These are phyloP conservation scores for Cephalotrichum gorgonifer DNA, from an alignment of 2,329 filamentous ascomycete genomes.

Conservation along the genomic window DNA sequence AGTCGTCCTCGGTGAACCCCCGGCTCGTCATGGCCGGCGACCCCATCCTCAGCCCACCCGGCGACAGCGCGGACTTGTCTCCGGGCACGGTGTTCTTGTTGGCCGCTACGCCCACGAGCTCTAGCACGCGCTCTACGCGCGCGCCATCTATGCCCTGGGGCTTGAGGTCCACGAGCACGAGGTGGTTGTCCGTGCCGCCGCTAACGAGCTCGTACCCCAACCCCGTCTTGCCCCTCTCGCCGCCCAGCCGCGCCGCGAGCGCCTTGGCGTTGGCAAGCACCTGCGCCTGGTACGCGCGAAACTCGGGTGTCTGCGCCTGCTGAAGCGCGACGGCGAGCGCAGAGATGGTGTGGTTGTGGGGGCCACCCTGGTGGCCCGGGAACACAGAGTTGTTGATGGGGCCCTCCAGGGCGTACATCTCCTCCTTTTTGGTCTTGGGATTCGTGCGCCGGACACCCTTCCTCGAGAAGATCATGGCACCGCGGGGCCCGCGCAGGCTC, in stretches of 20 bases:
- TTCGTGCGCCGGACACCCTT: constrained; percentile 79
- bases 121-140: constrained; percentile 79
- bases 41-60: constrained; percentile 86
- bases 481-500: constrained; percentile 85
- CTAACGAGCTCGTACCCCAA: constrained; percentile 84
- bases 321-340: constrained; percentile 89
- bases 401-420: constrained; percentile 79
- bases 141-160: constrained; percentile 79
- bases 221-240: constrained; percentile 61
- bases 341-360: constrained; percentile 98
- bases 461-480: constrained; percentile 97
- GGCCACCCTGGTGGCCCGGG: constrained; percentile 94
- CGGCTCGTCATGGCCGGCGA: constrained; percentile 96
- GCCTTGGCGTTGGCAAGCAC: constrained; percentile 88
- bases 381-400: constrained; percentile 97
- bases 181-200: constrained; percentile 94
- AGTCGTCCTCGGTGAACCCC: constrained; percentile 84
- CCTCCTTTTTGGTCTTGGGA: constrained; percentile 75
- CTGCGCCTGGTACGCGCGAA: constrained; percentile 83
- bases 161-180: constrained; percentile 87
- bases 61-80: constrained; percentile 85
- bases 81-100: constrained; percentile 99
- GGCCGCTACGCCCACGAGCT: constrained; percentile 88
- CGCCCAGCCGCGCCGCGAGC: constrained; percentile 59
- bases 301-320: constrained; percentile 81